Conservation (phyloP, 1,284 basidiomycete species). For the Xerocomus subilludens region DNA sequence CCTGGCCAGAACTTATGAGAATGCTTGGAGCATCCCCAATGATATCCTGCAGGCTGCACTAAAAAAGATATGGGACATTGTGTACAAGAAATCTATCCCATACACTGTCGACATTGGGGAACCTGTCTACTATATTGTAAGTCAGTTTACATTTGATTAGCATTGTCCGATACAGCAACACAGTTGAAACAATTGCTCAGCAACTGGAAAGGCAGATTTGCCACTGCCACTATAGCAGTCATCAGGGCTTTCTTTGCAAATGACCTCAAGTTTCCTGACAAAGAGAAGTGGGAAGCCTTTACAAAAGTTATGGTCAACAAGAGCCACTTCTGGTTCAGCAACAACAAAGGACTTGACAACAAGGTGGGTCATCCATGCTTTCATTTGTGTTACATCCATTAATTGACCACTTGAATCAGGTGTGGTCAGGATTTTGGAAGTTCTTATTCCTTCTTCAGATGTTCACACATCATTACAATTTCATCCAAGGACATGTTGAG, state of each 20-base stretch:
- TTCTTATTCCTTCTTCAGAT: conserved; percentile 4
- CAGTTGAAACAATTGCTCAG: conserved; percentile 13
- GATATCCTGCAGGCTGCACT: neutral
- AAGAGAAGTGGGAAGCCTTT: neutral
- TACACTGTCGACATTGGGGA: neutral
- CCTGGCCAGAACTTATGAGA: neutral
- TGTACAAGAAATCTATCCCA: neutral
- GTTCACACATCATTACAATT: conserved; percentile 13
- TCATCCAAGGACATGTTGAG: neutral
- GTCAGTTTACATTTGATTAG: neutral
- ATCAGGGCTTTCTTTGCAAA: conserved; percentile 13
- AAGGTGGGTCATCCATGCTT: neutral
- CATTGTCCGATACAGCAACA: neutral
- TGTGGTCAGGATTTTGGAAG: conserved; percentile 20
- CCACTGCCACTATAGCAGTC: conserved; percentile 1
- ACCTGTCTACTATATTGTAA: conserved; percentile 18
- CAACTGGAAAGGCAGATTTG: conserved; percentile 12
- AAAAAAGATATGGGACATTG: neutral
- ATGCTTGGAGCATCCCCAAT: neutral
- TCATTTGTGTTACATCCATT: neutral
- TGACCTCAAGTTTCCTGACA: conserved; percentile 2
- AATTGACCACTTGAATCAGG: neutral
- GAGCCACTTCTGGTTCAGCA: conserved; percentile 14
- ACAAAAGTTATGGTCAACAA: conserved; percentile 11
- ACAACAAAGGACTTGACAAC: conserved; percentile 11